These are phyloP conservation scores for Aspergillus leporis DNA, from an alignment of 495 filamentous ascomycete genomes.

Conservation along the genomic window DNA sequence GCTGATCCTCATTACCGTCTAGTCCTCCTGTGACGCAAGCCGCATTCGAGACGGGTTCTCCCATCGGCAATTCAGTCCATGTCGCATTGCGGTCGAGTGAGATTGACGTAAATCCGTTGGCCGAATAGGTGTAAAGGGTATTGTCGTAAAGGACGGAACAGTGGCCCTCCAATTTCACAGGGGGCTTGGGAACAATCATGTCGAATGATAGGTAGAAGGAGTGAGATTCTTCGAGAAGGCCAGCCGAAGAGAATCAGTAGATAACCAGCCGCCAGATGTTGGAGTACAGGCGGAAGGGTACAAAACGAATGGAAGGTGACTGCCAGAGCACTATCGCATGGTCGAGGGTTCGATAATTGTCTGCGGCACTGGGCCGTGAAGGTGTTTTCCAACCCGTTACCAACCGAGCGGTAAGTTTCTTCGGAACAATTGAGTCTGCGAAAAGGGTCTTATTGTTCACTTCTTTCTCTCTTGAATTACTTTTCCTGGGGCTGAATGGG, in stretches of 20 bases:
- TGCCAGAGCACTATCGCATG: slow-evolving; percentile 49
- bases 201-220: slow-evolving; percentile 17
- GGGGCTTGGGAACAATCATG: slow-evolving; percentile 69
- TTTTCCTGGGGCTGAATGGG: background rate
- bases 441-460: background rate
- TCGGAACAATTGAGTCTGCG: background rate
- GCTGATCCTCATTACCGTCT: slow-evolving; percentile 52
- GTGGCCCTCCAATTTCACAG: slow-evolving; percentile 63
- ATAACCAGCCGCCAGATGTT: slow-evolving; percentile 33
- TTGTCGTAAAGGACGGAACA: slow-evolving; percentile 83
- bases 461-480: background rate
- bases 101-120: slow-evolving; percentile 73
- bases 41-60: slow-evolving; percentile 68
- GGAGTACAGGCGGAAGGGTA: slow-evolving; percentile 18
- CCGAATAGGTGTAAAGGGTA: slow-evolving; percentile 83
- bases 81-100: slow-evolving; percentile 62
- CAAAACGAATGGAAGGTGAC: slow-evolving; percentile 31
- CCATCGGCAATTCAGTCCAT: slow-evolving; percentile 67
- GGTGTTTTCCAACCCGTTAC: background rate
- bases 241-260: slow-evolving; percentile 33
- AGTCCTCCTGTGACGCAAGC: slow-evolving; percentile 70
- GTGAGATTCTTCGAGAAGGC: slow-evolving; percentile 27
- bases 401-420: background rate
- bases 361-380: slow-evolving; percentile 14
- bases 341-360: slow-evolving; percentile 19